Evolutionary conservation across 192 early-diverging fungal genomes (phyloP).

Genomic region (Backusella psychrophila): DNA sequence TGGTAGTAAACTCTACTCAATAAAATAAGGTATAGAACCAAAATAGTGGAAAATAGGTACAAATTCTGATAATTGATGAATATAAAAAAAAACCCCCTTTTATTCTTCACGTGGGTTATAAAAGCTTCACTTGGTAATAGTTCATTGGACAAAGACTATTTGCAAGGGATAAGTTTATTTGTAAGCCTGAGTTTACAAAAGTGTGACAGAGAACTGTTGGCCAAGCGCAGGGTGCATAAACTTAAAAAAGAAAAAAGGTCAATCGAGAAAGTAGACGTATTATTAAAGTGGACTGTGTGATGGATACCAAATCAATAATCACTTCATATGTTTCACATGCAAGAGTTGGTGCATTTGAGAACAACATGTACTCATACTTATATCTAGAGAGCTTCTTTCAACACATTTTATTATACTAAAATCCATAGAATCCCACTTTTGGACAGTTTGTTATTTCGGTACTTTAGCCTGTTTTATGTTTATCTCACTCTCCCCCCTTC

Average conservation of each 20-base stretch:
- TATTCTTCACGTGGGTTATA: neutral
- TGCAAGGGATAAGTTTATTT: neutral
- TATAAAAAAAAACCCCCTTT: neutral
- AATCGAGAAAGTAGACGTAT: neutral
- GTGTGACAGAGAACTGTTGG: neutral
- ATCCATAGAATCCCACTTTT: neutral
- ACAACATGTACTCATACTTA: neutral
- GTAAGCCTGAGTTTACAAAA: neutral
- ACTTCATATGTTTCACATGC: slow-evolving; percentile 4
- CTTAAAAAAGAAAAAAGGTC: neutral
- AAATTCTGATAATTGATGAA: neutral
- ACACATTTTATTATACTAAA: neutral
- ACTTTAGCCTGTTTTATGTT: neutral
- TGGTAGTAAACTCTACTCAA: neutral
- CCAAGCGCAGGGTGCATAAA: slow-evolving; percentile 7
- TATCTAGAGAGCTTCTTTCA: neutral
- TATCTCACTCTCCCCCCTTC: neutral
- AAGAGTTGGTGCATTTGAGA: neutral
- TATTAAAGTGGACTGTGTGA: neutral
- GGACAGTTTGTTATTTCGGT: neutral
- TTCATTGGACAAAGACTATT: neutral
- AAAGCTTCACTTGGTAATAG: neutral
- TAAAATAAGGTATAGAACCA: neutral
- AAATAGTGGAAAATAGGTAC: neutral
- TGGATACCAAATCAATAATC: neutral